Conservation (phyloP, 2,329 filamentous ascomycete species). For the Fusarium secorum region DNA sequence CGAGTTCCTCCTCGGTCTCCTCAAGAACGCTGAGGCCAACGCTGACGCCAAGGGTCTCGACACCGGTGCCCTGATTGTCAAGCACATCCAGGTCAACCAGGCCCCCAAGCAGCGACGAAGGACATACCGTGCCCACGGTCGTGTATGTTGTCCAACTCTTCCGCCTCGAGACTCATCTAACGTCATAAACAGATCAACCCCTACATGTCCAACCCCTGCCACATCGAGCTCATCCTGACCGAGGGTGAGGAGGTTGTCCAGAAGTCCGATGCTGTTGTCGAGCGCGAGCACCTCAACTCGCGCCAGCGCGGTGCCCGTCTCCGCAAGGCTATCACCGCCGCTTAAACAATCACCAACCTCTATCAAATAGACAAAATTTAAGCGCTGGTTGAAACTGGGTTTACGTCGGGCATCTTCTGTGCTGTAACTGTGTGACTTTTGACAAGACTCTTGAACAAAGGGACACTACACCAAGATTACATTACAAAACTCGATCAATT, state of each 20-base stretch:
- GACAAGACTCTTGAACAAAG: constrained; percentile 24
- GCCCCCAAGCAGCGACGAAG: constrained; percentile 98
- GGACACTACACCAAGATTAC: constrained; percentile 26
- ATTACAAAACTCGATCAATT: constrained; percentile 35
- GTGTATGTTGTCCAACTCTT: constrained; percentile 72
- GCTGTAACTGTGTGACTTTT: constrained; percentile 33
- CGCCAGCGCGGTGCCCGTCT: constrained; percentile 85
- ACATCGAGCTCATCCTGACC: constrained; percentile 99
- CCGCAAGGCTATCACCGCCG: constrained; percentile 70
- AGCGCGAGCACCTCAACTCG: constrained; percentile 80
- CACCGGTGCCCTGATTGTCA: constrained; percentile 96
- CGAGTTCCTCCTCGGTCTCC: constrained; percentile 95
- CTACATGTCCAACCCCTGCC: constrained; percentile 99
- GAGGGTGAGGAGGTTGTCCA: constrained; percentile 95
- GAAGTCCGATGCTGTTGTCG: constrained; percentile 86
- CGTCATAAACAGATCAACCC: constrained; percentile 87
- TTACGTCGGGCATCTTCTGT: constrained; percentile 36
- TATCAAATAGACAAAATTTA: constrained; percentile 37
- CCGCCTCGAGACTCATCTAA: constrained; percentile 7
- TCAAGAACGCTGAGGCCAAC: constrained; percentile 98
- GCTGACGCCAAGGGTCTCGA: constrained; percentile 97
- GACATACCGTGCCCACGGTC: constrained; percentile 99
- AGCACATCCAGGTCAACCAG: constrained; percentile 99
- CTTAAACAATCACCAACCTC: constrained; percentile 54
- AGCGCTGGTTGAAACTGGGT: constrained; percentile 38